Percentiles rank a stretch among this genome's conserved stretches.
Evolutionary conservation across 345 rosid genomes (phyloP).

Genomic region (Fremontodendron californicum): DNA sequence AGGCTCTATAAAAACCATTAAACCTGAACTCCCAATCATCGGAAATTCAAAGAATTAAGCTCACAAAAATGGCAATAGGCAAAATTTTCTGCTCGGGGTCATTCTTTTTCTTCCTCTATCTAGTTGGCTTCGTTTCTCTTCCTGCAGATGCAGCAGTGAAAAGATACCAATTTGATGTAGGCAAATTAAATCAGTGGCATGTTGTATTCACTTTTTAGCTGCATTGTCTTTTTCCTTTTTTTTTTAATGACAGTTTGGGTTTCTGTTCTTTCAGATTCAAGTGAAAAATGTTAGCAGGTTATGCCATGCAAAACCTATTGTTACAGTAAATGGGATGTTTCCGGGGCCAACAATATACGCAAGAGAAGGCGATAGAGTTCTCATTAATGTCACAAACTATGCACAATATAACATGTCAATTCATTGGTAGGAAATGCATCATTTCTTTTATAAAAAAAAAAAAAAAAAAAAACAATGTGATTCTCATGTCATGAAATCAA

Average conservation of each 20-base stretch:
- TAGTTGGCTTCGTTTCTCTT: conserved; percentile 1
- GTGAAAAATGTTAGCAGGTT: conserved; percentile 21
- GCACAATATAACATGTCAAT: conserved; percentile 61
- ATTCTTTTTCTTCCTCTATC: background rate
- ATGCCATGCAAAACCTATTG: conserved; percentile 22
- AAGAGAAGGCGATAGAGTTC: conserved; percentile 52
- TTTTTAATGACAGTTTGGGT: background rate
- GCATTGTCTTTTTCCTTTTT: background rate
- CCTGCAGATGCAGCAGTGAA: conserved; percentile 16
- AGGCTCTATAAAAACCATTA: conserved; percentile 6
- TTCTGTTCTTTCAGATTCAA: conserved; percentile 23
- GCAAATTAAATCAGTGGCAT: background rate
- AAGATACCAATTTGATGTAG: conserved; percentile 20
- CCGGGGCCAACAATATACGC: conserved; percentile 49
- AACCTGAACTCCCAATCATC: background rate
- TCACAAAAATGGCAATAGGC: background rate
- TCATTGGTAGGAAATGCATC: conserved; percentile 46
- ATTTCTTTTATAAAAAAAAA: no score
- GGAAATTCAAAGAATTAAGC: background rate
- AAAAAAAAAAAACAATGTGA: background rate
- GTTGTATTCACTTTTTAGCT: background rate
- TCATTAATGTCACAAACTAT: conserved; percentile 50
- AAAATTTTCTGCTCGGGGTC: background rate
- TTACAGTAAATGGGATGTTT: conserved; percentile 33
- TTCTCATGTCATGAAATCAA: background rate